Evolutionary conservation across 2,329 filamentous ascomycete species (phyloP).

Genomic region (Aureobasidium sp.): DNA sequence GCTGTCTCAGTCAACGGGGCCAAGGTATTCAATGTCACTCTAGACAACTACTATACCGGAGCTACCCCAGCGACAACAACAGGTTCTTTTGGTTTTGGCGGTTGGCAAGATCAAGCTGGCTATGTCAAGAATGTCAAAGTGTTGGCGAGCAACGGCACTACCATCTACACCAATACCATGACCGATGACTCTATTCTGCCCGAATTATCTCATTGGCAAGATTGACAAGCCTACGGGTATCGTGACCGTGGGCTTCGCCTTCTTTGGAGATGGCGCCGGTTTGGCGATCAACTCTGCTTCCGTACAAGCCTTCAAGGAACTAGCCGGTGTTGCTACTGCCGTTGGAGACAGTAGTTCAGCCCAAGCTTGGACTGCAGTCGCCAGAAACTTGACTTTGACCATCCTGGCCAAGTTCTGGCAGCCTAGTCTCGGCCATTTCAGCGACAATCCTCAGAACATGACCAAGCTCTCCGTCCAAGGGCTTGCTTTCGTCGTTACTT

Average conservation of each 20-base stretch:
- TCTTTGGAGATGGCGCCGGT: constrained; percentile 27
- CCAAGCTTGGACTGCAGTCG: constrained; percentile 19
- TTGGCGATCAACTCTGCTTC: constrained; percentile 23
- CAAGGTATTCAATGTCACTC: constrained; percentile 20
- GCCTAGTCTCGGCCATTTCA: constrained; percentile 25
- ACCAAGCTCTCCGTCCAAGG: constrained; percentile 28
- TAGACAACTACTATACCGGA: constrained; percentile 13
- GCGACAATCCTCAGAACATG: constrained; percentile 20
- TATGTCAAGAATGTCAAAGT: constrained; percentile 31
- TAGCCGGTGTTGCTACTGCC: constrained; percentile 26
- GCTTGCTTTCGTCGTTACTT: constrained; percentile 28
- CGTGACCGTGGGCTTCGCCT: constrained; percentile 17
- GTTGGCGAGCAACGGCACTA: constrained; percentile 24
- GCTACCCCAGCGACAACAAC: neutral
- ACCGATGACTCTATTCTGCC: constrained; percentile 22
- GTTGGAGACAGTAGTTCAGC: constrained; percentile 25
- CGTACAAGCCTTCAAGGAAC: constrained; percentile 22
- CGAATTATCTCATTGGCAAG: constrained; percentile 29
- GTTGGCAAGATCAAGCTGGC: constrained; percentile 33
- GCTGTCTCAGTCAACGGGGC: constrained; percentile 23
- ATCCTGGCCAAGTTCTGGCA: constrained; percentile 31
- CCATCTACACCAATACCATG: constrained; percentile 28
- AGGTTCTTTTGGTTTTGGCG: constrained; percentile 36
- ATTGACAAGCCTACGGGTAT: constrained; percentile 25
- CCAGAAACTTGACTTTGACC: constrained; percentile 20